Base-by-base conservation (phyloP, 805 yeast species). In the Candida suzukii region DNA sequence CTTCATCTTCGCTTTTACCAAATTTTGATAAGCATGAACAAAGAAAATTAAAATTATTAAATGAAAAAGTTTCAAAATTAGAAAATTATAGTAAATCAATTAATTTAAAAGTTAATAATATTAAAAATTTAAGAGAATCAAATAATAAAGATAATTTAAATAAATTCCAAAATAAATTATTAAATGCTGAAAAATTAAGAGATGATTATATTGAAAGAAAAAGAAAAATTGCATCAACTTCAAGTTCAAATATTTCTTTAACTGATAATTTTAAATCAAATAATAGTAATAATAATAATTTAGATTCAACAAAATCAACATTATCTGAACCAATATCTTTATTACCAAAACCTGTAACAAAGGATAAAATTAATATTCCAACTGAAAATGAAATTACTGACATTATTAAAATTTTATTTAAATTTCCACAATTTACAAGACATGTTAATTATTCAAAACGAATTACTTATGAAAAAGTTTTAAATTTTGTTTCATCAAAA, bases 41-140 rank as follows among this genome's bases (percentile, higher is more conserved):
- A 14, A 45, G 54, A 38, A 41, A 54, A 26, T 35, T 49, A 11
- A 44, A 47, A 38, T 41, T 47, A 7, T 40, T 52, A 3, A 47
- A 41, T 22, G 28, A 42, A 13, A 46, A 40, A 21, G 40, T 41
- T 25, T 18, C 29, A 16, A 40, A 44, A 19, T 45, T 41, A 12
- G 18, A 42, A 6, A 40, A 39, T 2, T 43, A 52, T 37, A 35
- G 49, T 1, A 47, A 42, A 29, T 22, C 45, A 4, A 31, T 50
- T 1, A 37, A 30, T 3, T 17, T 22, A 2, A 49, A 44, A 31
- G 39, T 47, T 3, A 39, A 24, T 24, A 33, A 27, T 10, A 17
- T 41, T n/a, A 37, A 46, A 25, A 26, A 30, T 5, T 40, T 41
- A 26, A 42, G 40, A 32, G 17, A 22, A n/a, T 34, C 32, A 7